A percentile compares a stretch with the other conserved stretches of the same genome.
Evolutionary conservation across 805 yeast species (phyloP).

Genomic region (Candida michaelii): DNA sequence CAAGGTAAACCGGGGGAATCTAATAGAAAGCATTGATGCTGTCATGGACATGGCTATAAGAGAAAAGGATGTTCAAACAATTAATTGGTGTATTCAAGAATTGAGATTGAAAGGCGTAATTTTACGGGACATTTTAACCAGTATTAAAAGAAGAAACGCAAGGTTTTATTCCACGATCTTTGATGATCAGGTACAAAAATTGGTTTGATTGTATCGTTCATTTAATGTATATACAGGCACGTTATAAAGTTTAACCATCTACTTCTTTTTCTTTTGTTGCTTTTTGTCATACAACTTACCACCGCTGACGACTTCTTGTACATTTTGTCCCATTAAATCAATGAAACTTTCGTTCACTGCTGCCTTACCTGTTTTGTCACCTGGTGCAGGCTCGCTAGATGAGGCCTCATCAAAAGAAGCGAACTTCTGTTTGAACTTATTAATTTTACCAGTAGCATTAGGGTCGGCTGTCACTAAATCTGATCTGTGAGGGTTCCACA

Average conservation of each 20-base stretch:
- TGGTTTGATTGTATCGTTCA: not conserved
- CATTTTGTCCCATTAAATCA: conserved; percentile 60
- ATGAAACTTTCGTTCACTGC: conserved; percentile 47
- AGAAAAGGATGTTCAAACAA: conserved; percentile 21
- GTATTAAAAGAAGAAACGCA: not conserved
- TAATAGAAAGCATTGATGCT: conserved; percentile 20
- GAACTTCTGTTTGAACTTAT: conserved; percentile 69
- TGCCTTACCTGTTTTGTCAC: conserved; percentile 11
- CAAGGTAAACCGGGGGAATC: conserved; percentile 13
- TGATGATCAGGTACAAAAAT: not conserved
- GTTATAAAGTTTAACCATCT: not conserved
- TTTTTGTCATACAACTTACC: conserved; percentile 52
- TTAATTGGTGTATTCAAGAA: conserved; percentile 33
- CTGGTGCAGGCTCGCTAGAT: conserved; percentile 16
- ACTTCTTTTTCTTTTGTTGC: conserved; percentile 39
- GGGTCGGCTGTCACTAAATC: conserved; percentile 74
- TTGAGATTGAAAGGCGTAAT: conserved; percentile 28
- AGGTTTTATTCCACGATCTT: not conserved
- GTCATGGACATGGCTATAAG: conserved; percentile 24
- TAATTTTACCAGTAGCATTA: conserved; percentile 80
- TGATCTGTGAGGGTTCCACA: conserved; percentile 87
- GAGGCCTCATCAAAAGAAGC: conserved; percentile 32
- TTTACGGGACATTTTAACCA: conserved; percentile 15
- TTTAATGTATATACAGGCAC: conserved; percentile 7
- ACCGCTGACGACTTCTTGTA: conserved; percentile 54